phyloP scores from a whole-genome alignment of 495 filamentous ascomycete genomes.

The Penicillium parvum region DNA sequence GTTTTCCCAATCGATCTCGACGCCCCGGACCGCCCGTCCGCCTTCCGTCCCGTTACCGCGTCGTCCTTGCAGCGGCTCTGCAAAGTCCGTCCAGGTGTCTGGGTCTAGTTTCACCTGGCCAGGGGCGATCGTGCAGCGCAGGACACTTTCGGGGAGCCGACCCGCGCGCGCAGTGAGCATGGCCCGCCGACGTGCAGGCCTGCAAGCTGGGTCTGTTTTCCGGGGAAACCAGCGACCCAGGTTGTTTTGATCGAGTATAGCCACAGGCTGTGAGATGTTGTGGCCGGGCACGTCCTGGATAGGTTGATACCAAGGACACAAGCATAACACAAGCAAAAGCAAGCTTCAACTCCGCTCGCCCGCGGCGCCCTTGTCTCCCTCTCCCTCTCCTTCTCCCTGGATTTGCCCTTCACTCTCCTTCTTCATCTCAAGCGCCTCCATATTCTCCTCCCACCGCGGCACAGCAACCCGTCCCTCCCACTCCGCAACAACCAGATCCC shows the following conservation, averaged over 20 bases:
- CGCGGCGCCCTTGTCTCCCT: slow-evolving; percentile 7
- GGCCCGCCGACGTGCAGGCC: slow-evolving; percentile 5
- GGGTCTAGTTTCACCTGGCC: slow-evolving; percentile 3
- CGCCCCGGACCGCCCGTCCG: slow-evolving; percentile 18
- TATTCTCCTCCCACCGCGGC: slow-evolving; percentile 41
- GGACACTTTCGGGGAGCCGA: slow-evolving; percentile 10
- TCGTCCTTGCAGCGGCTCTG: slow-evolving; percentile 19
- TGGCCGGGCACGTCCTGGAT: no score
- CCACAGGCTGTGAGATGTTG: not conserved
- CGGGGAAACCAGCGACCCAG: not conserved
- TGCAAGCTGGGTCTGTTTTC: slow-evolving; percentile 4
- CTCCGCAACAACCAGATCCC: slow-evolving; percentile 37
- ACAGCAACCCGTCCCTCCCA: slow-evolving; percentile 49
- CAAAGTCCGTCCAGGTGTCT: slow-evolving; percentile 4
- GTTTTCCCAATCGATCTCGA: slow-evolving; percentile 2
- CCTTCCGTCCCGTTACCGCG: slow-evolving; percentile 3
- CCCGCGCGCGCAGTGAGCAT: not conserved
- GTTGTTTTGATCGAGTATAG: not conserved
- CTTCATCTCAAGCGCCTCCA: slow-evolving; percentile 40
- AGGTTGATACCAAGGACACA: not conserved
- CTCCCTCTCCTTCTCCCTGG: slow-evolving; percentile 1
- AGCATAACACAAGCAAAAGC: not conserved
- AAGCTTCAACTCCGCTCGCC: slow-evolving; percentile 16
- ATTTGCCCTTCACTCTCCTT: slow-evolving; percentile 10
- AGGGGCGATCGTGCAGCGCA: slow-evolving; percentile 13